Evolutionary conservation across 2,329 filamentous ascomycete species (phyloP).

Genomic region (Blastomyces emzantsi): DNA sequence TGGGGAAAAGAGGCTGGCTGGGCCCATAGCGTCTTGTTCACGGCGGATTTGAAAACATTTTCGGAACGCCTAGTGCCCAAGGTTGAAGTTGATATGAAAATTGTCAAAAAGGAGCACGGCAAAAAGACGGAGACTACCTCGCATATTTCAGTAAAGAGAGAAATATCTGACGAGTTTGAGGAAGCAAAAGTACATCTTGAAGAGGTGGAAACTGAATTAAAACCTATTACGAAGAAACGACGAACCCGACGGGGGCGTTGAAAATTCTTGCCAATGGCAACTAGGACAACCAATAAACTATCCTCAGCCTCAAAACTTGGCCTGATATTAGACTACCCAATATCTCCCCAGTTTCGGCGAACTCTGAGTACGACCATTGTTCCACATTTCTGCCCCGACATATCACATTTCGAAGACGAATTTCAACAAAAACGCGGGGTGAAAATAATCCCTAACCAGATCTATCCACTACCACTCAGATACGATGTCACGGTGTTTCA

Average conservation of each 20-base stretch:
- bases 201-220: not conserved
- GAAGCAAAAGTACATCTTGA: not conserved
- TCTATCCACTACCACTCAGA: constrained; percentile 43
- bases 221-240: constrained; percentile 10
- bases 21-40: constrained; percentile 96
- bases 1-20: constrained; percentile 95
- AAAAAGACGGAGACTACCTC: not conserved
- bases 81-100: constrained; percentile 24
- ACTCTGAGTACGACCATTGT: not conserved
- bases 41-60: constrained; percentile 81
- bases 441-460: constrained; percentile 42
- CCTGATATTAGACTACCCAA: not conserved
- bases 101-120: not conserved
- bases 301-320: not conserved
- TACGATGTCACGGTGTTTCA: constrained; percentile 45
- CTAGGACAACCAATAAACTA: not conserved
- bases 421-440: constrained; percentile 27
- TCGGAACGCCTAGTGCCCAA: constrained; percentile 51
- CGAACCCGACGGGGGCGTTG: constrained; percentile 11
- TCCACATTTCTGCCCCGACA: constrained; percentile 6
- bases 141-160: constrained; percentile 10
- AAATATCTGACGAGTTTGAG: constrained; percentile 11
- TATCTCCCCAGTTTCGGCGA: not conserved
- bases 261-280: not conserved
- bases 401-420: constrained; percentile 26